Evolutionary conservation across 192 early-diverging fungal species (phyloP).

Genomic region (Coemansia sp.): DNA sequence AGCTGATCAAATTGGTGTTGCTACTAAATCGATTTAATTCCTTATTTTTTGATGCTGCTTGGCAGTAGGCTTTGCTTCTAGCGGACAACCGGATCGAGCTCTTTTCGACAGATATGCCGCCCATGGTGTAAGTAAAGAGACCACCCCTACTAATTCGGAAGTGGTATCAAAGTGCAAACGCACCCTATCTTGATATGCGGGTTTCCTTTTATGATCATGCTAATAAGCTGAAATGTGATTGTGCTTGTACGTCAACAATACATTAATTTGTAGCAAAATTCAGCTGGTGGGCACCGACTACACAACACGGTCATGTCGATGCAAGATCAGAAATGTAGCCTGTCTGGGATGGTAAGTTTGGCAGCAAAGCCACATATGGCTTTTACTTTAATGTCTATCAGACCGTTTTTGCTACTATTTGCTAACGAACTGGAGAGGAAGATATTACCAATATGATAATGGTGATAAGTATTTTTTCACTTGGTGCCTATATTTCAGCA

Average conservation of each 20-base stretch:
- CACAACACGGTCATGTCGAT: conserved; percentile 67
- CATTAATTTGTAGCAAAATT: conserved; percentile 45
- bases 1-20: neutral
- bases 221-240: neutral
- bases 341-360: conserved; percentile 63
- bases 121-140: conserved; percentile 59
- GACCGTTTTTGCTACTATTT: neutral
- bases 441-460: too few species aligned
- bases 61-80: conserved; percentile 64
- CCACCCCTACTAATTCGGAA: too few species aligned
- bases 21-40: neutral
- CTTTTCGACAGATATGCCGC: conserved; percentile 74
- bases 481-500: too few species aligned
- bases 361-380: neutral
- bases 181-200: too few species aligned
- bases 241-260: neutral
- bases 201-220: neutral
- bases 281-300: conserved; percentile 71
- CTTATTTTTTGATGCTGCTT: neutral
- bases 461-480: neutral
- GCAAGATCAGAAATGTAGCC: conserved; percentile 71
- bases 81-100: conserved; percentile 72
- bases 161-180: neutral
- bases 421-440: too few species aligned
- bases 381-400: neutral